Base-by-base conservation (phyloP, 106 monocot genomes). In the Phalaenopsis equestris region DNA sequence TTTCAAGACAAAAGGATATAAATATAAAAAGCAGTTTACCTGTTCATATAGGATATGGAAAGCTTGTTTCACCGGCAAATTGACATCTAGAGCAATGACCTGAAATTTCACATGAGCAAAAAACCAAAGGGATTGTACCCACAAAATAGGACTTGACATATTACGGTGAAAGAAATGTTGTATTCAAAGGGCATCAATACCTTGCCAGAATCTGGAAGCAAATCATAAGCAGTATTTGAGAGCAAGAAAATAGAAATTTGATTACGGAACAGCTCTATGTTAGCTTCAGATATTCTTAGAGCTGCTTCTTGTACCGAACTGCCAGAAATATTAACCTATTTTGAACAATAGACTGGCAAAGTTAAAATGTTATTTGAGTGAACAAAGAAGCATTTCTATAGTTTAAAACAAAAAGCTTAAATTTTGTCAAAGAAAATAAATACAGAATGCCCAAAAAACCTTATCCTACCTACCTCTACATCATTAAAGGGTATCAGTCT, bases 201-300 rank as follows among this genome's bases (percentile, higher is more conserved):
- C 92, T 92, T 92, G 56, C 89, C 92, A n/a, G 92, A 92, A 41
- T 90, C 92, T 65, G 92, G 92, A 82, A 92, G 81, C 84, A 92
- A 84, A 37, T 90, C 89, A 86, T 90, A 90, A 83, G 86, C 84
- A 79, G 79, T 86, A 75, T 80, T 84, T 41, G 84, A 36, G 47
- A 88, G 90, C 78, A 92, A 88, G 79, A 88, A 88, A 12, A 43
- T 23, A 79, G 87, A 87, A 56, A 92, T 86, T 64, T 79, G 85
- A 48, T 86, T 84, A 24, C 92, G 84, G 75, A 88, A 88, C 12
- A 81, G 73, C 46, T 81, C 92, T 45, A 90, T 42, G 73, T 89
- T 85, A 84, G 85, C 64, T 8, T 89, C 87, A 7, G 87, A 83
- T 36, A 84, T 57, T 21, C 83, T 86, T 47, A 80, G 39, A 75